phyloP scores from a whole-genome alignment of 225 moss, liverwort and hornwort genomes.

The Climacium dendroides region DNA sequence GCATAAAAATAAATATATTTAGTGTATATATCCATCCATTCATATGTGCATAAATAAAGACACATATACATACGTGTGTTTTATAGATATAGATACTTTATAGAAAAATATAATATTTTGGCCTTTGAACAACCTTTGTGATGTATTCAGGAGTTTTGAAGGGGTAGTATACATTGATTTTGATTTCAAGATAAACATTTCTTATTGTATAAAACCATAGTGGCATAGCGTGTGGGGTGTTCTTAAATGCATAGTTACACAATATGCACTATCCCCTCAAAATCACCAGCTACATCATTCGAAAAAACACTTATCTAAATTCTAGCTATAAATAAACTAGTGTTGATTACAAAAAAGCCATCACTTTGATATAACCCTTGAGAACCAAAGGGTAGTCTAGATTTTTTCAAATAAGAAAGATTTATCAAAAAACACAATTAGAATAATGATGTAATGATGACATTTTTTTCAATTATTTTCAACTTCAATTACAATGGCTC shows the following conservation, averaged over 20 bases:
- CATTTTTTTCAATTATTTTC: no score
- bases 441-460: no score
- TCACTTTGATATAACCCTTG: background rate
- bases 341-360: background rate
- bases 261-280: background rate
- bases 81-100: background rate
- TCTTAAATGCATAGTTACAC: background rate
- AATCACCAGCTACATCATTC: background rate
- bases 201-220: background rate
- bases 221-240: rapidly evolving
- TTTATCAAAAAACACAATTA: no score
- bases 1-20: rapidly evolving
- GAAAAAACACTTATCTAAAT: background rate
- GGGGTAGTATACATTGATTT: background rate
- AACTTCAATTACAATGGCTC: no score
- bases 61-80: background rate
- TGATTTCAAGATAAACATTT: background rate
- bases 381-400: background rate
- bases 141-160: background rate
- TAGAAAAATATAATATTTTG: background rate
- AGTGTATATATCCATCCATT: no score
- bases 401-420: no score
- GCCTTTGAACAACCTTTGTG: rapidly evolving
- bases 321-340: background rate
- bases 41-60: rapidly evolving